Base-by-base conservation (phyloP, 2,329 filamentous ascomycete species). In the Metarhizium sp. region DNA sequence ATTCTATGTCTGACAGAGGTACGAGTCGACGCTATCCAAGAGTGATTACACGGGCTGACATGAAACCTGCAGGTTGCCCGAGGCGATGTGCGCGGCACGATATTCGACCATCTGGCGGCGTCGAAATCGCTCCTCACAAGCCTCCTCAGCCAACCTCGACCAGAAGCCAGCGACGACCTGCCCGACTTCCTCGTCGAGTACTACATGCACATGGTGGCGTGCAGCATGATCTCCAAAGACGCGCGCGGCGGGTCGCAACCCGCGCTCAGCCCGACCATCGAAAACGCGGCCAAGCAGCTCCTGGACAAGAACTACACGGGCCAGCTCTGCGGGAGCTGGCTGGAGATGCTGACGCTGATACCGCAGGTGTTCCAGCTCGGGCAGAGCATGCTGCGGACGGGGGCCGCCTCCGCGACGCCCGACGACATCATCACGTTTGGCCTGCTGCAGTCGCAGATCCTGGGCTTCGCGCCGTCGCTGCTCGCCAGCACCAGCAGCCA, bases 1-100 rank as follows among this genome's bases (percentile, higher is more conserved):
- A 69, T 77, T 10, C 68, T 78, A 60, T 76, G 71, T 54, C 71
- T 78, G 51, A 75, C 73, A 2, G 75, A 78, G 69, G 75, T 78
- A 54, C 3, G 66, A 43, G 11, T 18, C 1, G 25, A 25, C 1
- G 25, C 25, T 0, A 25, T 25, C 25, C 25, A 25, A 25, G 25
- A 25, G 25, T 25, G 25, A 25, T 25, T 25, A 25, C 25, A 25
- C 2, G 16, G 30, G 58, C 57, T 62, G 51, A 66, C 57, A 20
- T 11, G 16, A 34, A 1, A 25, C 16, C 0, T 13, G 25, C 4
- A 60, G 67, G 65, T 62, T 65, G 75, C 74, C 53, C 52, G 73
- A 57, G 75, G 75, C 36, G 75, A 78, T 45, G 69, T 73, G 48
- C 68, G 72, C 14, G 75, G 75, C 2, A 73, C 71, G 1, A 68